Evolutionary conservation across 164 flowering plant species (phyloP).

Genomic region (Magnolia changhungtana): DNA sequence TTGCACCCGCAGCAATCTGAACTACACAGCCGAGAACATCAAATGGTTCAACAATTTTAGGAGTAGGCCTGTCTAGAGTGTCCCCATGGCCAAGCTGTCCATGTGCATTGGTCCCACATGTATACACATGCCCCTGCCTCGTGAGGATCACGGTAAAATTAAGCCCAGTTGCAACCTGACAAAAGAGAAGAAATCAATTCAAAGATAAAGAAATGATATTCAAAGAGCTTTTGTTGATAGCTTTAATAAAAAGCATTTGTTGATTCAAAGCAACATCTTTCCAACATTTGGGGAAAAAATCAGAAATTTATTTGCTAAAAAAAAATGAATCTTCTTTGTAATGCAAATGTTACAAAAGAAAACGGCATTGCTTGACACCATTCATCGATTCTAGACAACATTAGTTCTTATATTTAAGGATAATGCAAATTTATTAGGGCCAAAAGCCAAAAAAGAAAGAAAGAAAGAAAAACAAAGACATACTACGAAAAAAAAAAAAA

Average conservation of each 20-base stretch:
- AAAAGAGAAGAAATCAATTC: background rate
- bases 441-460: too few species aligned
- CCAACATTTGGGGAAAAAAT: too few species aligned
- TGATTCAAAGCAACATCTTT: background rate
- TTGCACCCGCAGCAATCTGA: conserved; percentile 85
- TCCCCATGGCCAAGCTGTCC: conserved; percentile 98
- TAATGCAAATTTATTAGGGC: too few species aligned
- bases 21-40: conserved; percentile 51
- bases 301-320: too few species aligned
- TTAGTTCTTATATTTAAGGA: too few species aligned
- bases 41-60: conserved; percentile 56
- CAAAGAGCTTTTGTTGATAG: background rate
- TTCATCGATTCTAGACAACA: too few species aligned
- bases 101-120: conserved; percentile 75
- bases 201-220: background rate
- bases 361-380: too few species aligned
- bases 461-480: too few species aligned
- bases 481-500: too few species aligned
- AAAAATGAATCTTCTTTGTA: too few species aligned
- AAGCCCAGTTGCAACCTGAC: conserved; percentile 82
- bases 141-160: conserved; percentile 83
- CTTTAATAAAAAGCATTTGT: background rate
- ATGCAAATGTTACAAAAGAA: too few species aligned
- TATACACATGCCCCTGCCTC: conserved; percentile 69
- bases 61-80: conserved; percentile 62